These are phyloP conservation scores for Wickerhamomyces queroliae DNA, from an alignment of 805 yeast genomes.

Conservation along the genomic window DNA sequence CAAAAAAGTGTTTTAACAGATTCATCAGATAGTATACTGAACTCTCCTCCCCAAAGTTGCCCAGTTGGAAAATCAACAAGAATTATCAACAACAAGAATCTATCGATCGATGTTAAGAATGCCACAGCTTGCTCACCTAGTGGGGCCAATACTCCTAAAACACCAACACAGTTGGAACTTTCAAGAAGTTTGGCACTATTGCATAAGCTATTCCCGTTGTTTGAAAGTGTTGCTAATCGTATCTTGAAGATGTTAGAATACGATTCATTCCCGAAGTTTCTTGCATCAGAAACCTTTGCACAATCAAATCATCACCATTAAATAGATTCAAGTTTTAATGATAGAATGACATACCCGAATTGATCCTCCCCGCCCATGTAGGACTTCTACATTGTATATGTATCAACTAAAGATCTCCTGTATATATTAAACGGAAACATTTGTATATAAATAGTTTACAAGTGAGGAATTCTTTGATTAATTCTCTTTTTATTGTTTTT, in stretches of 20 bases:
- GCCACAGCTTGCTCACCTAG: background rate
- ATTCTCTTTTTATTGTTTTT: background rate
- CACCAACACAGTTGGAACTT: slow-evolving; percentile 29
- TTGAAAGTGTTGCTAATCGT: slow-evolving; percentile 41
- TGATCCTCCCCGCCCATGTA: no score
- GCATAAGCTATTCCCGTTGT: slow-evolving; percentile 34
- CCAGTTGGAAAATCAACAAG: slow-evolving; percentile 3
- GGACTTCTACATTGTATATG: no score
- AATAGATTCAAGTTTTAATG: no score
- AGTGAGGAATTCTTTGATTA: no score
- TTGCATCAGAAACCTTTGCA: slow-evolving; percentile 34
- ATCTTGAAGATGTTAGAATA: slow-evolving; percentile 58
- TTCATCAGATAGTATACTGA: background rate
- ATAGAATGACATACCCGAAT: no score
- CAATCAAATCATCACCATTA: slow-evolving; percentile 23
- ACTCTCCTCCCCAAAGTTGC: background rate
- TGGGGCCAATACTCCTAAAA: slow-evolving; percentile 5
- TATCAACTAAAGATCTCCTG: no score
- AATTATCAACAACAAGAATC: slow-evolving; percentile 12
- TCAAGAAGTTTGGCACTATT: slow-evolving; percentile 30
- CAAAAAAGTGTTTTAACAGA: background rate
- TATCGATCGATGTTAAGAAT: slow-evolving; percentile 14
- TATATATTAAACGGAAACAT: no score
- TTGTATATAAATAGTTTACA: no score
- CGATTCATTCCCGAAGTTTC: slow-evolving; percentile 71